A percentile compares a stretch with the other conserved stretches of the same genome.
These are phyloP conservation scores for Chytriomyces hyalinus DNA, from an alignment of 192 early-diverging fungal genomes.

Conservation along the genomic window DNA sequence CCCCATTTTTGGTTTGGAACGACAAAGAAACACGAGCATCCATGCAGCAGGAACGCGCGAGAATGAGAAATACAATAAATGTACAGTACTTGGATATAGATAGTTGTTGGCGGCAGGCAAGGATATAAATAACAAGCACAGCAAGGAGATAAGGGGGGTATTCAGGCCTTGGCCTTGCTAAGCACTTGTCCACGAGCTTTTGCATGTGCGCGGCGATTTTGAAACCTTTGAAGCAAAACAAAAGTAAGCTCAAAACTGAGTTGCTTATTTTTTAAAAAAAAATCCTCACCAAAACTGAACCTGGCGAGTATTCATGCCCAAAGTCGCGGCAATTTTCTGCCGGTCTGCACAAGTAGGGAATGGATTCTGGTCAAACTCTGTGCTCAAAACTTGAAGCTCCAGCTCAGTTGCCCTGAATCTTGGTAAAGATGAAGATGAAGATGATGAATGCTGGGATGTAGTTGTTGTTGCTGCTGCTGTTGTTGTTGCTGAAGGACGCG, in stretches of 20 bases:
- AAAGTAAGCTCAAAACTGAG: background rate
- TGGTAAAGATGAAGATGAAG: background rate
- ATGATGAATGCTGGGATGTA: background rate
- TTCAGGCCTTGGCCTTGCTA: background rate
- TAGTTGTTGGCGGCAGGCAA: too few species aligned
- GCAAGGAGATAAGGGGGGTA: too few species aligned
- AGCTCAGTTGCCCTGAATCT: constrained; percentile 16
- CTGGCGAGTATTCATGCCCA: constrained; percentile 22
- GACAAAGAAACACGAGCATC: too few species aligned
- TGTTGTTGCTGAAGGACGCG: background rate
- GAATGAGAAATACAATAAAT: too few species aligned
- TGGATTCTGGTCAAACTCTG: constrained; percentile 9
- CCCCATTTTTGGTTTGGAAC: too few species aligned
- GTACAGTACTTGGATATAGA: too few species aligned
- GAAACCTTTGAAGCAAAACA: constrained; percentile 1
- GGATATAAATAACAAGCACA: too few species aligned
- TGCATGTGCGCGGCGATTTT: constrained; percentile 20
- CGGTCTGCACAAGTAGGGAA: constrained; percentile 11
- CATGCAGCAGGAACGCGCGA: too few species aligned
- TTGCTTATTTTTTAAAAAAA: background rate
- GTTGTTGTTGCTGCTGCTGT: background rate
- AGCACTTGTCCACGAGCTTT: background rate
- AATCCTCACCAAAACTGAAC: constrained; percentile 26
- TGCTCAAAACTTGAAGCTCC: constrained; percentile 7
- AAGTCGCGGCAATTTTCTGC: background rate